A percentile compares a stretch with the other conserved stretches of the same genome.
These are phyloP conservation scores for Aspergillus sp. DNA, from an alignment of 2,329 filamentous ascomycete genomes.

Conservation along the genomic window DNA sequence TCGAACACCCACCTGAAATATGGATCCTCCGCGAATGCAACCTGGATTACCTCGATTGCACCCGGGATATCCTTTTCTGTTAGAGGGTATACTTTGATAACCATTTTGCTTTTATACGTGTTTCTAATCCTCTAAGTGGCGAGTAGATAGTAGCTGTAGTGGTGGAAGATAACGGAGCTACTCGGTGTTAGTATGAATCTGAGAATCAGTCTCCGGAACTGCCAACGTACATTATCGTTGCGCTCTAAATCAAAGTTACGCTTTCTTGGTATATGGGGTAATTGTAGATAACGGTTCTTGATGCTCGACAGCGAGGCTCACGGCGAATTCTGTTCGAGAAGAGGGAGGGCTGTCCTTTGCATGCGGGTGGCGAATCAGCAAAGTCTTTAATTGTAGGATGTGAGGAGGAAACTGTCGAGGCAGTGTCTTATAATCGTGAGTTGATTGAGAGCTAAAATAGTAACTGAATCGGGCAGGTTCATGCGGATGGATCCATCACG, in stretches of 20 bases:
- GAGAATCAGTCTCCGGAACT: not conserved
- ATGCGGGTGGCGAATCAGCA: not conserved
- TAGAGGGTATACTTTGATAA: conserved; percentile 60
- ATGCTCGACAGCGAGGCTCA: not conserved
- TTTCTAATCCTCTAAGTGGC: not conserved
- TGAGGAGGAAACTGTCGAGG: not conserved
- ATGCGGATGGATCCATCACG: conserved; percentile 13
- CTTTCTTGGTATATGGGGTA: not conserved
- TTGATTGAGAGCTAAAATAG: conserved; percentile 1
- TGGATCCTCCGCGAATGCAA: conserved; percentile 68
- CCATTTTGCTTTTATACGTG: conserved; percentile 41
- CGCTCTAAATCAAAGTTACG: not conserved
- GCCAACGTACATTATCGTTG: not conserved
- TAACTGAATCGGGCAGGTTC: conserved; percentile 13
- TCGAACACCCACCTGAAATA: conserved; percentile 72
- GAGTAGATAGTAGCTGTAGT: not conserved
- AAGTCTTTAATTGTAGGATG: not conserved
- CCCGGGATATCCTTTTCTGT: conserved; percentile 65
- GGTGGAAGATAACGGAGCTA: not conserved
- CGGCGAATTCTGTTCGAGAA: not conserved
- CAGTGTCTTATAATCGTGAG: not conserved
- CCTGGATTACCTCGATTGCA: conserved; percentile 67
- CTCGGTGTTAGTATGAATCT: not conserved
- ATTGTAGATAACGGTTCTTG: not conserved
- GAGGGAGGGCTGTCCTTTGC: not conserved